A percentile compares a stretch with the other conserved stretches of the same genome.
phyloP scores from a whole-genome alignment of 768 basidiomycete genomes.

The Lactarius psammicola region DNA sequence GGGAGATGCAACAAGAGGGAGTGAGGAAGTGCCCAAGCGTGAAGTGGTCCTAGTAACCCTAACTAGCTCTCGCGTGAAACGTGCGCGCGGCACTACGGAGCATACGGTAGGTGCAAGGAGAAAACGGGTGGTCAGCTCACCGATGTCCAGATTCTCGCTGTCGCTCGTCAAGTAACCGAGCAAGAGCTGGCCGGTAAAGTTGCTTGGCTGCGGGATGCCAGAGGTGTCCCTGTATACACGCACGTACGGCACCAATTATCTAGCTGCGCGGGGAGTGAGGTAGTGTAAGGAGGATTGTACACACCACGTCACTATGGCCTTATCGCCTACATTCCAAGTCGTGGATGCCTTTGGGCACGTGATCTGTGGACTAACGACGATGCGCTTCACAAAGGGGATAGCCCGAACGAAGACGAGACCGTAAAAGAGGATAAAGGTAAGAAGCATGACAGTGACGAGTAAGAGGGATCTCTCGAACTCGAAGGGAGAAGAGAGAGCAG shows the following conservation, averaged over 20 bases:
- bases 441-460: conserved; percentile 1
- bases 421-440: conserved; percentile 6
- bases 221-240: conserved; percentile 27
- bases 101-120: not conserved
- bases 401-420: not conserved
- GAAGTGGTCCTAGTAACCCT: not conserved
- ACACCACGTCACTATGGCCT: conserved; percentile 45
- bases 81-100: not conserved
- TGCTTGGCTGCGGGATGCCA: conserved; percentile 41
- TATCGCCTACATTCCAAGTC: conserved; percentile 40
- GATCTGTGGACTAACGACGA: conserved; percentile 38
- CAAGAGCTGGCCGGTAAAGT: conserved; percentile 43
- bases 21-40: not conserved
- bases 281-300: not conserved
- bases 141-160: conserved; percentile 45
- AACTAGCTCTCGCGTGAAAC: not conserved
- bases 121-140: conserved; percentile 37
- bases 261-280: not conserved
- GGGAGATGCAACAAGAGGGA: conserved; percentile 3
- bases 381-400: conserved; percentile 6
- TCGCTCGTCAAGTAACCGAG: conserved; percentile 43
- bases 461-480: not conserved
- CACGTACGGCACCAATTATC: not conserved
- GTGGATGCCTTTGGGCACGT: conserved; percentile 37
- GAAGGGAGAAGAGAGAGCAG: not conserved